Evolutionary conservation across 495 filamentous ascomycete genomes (phyloP).

Genomic region (Penicillium crystallinum): DNA sequence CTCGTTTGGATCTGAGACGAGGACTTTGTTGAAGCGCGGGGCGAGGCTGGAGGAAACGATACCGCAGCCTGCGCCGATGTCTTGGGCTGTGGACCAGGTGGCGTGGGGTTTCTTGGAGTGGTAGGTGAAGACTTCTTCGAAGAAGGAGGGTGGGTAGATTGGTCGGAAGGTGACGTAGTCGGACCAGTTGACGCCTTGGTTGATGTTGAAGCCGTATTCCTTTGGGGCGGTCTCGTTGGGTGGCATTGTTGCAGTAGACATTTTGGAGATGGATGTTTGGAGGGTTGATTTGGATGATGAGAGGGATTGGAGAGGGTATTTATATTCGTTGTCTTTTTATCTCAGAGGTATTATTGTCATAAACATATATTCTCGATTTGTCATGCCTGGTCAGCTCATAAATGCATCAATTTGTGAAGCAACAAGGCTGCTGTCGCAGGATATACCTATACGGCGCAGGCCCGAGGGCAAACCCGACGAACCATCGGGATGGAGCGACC

Average conservation of each 20-base stretch:
- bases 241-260: not conserved
- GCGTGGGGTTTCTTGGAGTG: not conserved
- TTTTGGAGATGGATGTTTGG: not conserved
- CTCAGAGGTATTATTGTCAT: not conserved
- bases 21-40: not conserved
- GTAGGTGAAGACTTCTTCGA: constrained; percentile 1
- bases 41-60: constrained; percentile 1
- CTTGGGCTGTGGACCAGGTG: not conserved
- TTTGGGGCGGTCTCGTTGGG: not conserved
- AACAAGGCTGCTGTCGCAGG: too few species aligned
- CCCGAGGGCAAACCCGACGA: not conserved
- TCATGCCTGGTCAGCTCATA: not conserved
- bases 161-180: constrained; percentile 4
- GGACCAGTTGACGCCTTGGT: constrained; percentile 1
- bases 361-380: not conserved
- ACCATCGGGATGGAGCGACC: not conserved
- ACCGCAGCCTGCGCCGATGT: constrained; percentile 4
- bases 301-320: not conserved
- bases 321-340: not conserved
- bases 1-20: constrained; percentile 4
- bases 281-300: not conserved
- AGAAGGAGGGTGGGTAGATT: constrained; percentile 3
- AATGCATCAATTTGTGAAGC: too few species aligned
- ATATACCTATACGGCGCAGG: too few species aligned
- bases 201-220: constrained; percentile 3